Conservation (phyloP, 768 basidiomycete species). For the Boletellus emodensis region DNA sequence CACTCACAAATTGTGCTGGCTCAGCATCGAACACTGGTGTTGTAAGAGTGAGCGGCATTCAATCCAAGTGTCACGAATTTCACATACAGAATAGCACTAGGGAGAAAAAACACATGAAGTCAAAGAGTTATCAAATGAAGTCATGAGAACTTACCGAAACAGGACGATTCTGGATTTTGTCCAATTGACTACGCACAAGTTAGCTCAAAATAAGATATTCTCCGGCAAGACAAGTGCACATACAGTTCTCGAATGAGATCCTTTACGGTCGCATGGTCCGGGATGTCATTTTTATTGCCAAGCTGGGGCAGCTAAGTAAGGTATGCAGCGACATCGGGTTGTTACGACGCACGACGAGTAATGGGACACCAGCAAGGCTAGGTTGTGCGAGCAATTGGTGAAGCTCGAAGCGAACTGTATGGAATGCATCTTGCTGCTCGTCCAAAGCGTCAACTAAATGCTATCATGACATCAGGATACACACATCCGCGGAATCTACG, state of each 20-base stretch:
- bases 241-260: constrained; percentile 79
- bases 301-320: constrained; percentile 41
- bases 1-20: constrained; percentile 83
- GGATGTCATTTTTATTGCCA: constrained; percentile 91
- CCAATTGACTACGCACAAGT: constrained; percentile 42
- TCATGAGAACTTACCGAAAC: constrained; percentile 65
- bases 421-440: constrained; percentile 70
- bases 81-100: constrained; percentile 76
- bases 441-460: constrained; percentile 1
- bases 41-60: neutral
- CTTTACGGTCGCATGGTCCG: constrained; percentile 71
- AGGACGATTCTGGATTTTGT: constrained; percentile 73
- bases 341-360: constrained; percentile 66
- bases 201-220: constrained; percentile 24
- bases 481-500: constrained; percentile 86
- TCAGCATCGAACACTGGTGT: constrained; percentile 90
- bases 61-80: neutral
- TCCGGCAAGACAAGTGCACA: constrained; percentile 16
- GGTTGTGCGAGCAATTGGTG: constrained; percentile 73
- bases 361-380: constrained; percentile 64
- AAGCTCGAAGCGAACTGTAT: constrained; percentile 78
- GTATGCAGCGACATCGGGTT: neutral
- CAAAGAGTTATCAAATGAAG: neutral
- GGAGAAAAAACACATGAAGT: neutral
- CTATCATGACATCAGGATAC: constrained; percentile 24